These are phyloP conservation scores for Lentinula novae-zelandiae DNA, from an alignment of 1,284 basidiomycete genomes.

Conservation along the genomic window DNA sequence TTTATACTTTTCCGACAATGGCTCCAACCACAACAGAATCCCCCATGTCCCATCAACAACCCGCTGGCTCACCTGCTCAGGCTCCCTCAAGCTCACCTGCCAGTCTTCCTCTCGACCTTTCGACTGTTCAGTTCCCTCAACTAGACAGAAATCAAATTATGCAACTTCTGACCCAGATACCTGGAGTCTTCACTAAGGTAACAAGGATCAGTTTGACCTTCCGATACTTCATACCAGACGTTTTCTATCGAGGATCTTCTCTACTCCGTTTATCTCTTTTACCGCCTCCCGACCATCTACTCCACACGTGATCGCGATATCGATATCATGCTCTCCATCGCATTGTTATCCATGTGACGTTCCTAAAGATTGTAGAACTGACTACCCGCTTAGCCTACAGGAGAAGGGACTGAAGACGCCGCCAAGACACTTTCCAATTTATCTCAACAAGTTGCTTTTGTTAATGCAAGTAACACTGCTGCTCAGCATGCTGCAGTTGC, in stretches of 20 bases:
- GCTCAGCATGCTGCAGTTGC: conserved; percentile 20
- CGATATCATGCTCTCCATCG: conserved; percentile 16
- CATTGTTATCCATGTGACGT: conserved; percentile 21
- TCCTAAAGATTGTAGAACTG: conserved; percentile 11
- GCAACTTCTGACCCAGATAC: conserved; percentile 45
- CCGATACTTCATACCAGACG: neutral
- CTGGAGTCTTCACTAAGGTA: conserved; percentile 44
- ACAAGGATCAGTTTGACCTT: conserved; percentile 17
- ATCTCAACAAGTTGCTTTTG: conserved; percentile 34
- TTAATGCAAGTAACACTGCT: conserved; percentile 22
- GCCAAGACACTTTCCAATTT: conserved; percentile 63
- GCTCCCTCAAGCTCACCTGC: neutral
- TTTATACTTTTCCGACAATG: neutral
- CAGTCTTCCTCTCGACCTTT: neutral
- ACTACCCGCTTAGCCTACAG: conserved; percentile 27
- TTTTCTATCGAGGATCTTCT: conserved; percentile 11
- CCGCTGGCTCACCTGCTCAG: neutral
- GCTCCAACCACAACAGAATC: conserved; percentile 10
- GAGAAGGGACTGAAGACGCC: conserved; percentile 56
- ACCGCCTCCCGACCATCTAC: neutral
- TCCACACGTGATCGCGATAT: conserved; percentile 24
- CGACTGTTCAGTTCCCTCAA: conserved; percentile 4
- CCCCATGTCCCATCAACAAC: neutral
- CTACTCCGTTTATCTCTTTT: conserved; percentile 1
- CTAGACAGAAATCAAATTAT: conserved; percentile 50